phyloP scores from a whole-genome alignment of 1,139 yeast genomes.

The Yamadazyma mexicana region DNA sequence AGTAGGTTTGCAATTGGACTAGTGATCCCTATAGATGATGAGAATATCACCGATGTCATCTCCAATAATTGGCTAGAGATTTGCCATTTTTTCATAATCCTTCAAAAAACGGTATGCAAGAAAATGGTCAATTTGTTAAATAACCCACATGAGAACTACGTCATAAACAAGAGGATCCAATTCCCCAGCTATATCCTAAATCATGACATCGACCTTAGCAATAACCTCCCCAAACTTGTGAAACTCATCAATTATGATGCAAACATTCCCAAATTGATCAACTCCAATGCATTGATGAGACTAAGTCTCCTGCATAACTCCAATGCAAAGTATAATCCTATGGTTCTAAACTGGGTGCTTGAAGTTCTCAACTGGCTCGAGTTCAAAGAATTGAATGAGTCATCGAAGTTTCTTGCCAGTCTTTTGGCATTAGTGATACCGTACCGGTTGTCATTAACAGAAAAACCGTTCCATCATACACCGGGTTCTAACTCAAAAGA shows the following conservation, averaged over 20 bases:
- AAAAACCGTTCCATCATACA: constrained; percentile 29
- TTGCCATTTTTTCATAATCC: constrained; percentile 35
- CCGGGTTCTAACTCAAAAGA: constrained; percentile 23
- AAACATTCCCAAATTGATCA: constrained; percentile 49
- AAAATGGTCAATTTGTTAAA: constrained; percentile 31
- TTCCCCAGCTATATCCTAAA: constrained; percentile 41
- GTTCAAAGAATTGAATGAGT: constrained; percentile 51
- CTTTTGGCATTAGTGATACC: constrained; percentile 46
- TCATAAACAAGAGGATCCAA: constrained; percentile 38
- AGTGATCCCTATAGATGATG: constrained; percentile 44
- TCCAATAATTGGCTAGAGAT: constrained; percentile 53
- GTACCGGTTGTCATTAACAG: constrained; percentile 33
- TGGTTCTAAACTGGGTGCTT: constrained; percentile 53
- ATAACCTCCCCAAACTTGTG: constrained; percentile 34
- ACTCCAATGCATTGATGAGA: constrained; percentile 34
- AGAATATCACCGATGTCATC: constrained; percentile 39
- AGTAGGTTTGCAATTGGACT: constrained; percentile 51
- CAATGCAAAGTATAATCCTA: constrained; percentile 18
- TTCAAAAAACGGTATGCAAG: constrained; percentile 40
- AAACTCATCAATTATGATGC: constrained; percentile 40
- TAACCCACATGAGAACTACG: constrained; percentile 17
- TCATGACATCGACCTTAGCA: constrained; percentile 41
- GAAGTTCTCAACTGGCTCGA: constrained; percentile 63
- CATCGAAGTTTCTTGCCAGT: constrained; percentile 40
- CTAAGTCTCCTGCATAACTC: constrained; percentile 13